phyloP scores from a whole-genome alignment of 495 filamentous ascomycete species.

The Trichoderma asperelloides region DNA sequence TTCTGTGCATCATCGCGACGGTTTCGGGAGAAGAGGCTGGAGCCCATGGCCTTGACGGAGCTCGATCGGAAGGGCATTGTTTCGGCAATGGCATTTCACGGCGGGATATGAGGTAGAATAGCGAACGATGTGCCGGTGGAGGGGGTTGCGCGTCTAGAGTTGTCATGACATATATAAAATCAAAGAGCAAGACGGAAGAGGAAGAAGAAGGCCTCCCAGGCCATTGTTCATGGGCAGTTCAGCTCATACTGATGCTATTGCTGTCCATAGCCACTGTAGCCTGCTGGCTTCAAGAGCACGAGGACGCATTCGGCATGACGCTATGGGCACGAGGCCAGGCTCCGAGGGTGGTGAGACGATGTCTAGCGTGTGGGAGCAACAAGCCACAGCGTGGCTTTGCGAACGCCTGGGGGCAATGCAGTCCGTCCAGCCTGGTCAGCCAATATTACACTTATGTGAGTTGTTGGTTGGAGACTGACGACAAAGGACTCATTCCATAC shows the following conservation, averaged over 20 bases:
- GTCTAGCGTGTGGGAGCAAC: not conserved
- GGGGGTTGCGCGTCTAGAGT: not conserved
- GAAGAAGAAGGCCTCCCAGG: not conserved
- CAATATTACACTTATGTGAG: not conserved
- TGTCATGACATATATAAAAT: not conserved
- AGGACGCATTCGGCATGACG: slow-evolving; percentile 7
- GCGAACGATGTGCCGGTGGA: not conserved
- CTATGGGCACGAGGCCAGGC: slow-evolving; percentile 7
- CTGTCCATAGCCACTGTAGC: slow-evolving; percentile 1
- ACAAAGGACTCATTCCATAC: not conserved
- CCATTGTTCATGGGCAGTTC: not conserved
- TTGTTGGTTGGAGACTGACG: not conserved
- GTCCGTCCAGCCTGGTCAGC: too few relatives aligned
- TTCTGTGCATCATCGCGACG: slow-evolving; percentile 1
- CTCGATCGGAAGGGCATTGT: slow-evolving; percentile 2
- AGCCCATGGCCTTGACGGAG: slow-evolving; percentile 6
- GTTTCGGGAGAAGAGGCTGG: slow-evolving; percentile 2
- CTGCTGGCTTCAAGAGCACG: not conserved
- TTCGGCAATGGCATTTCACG: not conserved
- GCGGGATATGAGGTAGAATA: not conserved
- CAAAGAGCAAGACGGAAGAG: not conserved
- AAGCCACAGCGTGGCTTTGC: slow-evolving; percentile 1
- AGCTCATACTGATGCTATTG: not conserved
- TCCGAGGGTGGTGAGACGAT: slow-evolving; percentile 4
- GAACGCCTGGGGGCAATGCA: not conserved